Base-by-base conservation (phyloP, 495 filamentous ascomycete species). In the Xylaria cubensis region DNA sequence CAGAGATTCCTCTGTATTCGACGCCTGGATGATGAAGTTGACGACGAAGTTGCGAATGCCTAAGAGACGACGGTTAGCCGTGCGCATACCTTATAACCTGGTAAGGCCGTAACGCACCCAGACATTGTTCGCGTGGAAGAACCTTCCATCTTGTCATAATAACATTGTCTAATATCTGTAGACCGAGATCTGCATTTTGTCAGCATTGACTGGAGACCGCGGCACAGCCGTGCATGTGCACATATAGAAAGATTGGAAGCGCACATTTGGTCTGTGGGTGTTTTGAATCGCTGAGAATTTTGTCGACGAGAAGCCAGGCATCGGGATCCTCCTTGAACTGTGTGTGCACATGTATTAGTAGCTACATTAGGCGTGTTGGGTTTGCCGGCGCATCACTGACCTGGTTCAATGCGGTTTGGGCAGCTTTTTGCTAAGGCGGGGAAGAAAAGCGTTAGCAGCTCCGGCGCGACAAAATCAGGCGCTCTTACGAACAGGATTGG, bases 71-170 rank as follows among this genome's bases (percentile, higher is more conserved):
- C 13, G 68, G 69, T 80, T 74, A 79, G 81, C 46, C 44, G 24
- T 21, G 48, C 32, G 21, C 42, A 42, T 36, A 13, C 13, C 65
- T 65, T 19, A 32, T 13, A 44, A 72, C 63, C 74, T 42, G 66
- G 32, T 41, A 65, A 6, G 36, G 64, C 50, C 42, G 39, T 64
- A 77, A 72, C 80, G 71, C 80, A 93, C 94, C 94, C 87, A 97
- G 90, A 79, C 97, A 97, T 82, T 99, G 96, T 59, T 97, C 95
- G 77, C 93, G 89, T 24, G 97, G 96, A 69, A 98, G 83, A 55
- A 98, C 94, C 83, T 97, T 99, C 97, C 96, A 98, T 83, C 95
- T 91, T 58, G 97, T 99, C 91, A 97, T 95, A 76, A 98, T 98
- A 73, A 99, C 96, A 87, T 92, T 93, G 82, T 99, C 97, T 63